phyloP scores from a whole-genome alignment of 768 basidiomycete genomes.

The Boletus subcaerulescens region DNA sequence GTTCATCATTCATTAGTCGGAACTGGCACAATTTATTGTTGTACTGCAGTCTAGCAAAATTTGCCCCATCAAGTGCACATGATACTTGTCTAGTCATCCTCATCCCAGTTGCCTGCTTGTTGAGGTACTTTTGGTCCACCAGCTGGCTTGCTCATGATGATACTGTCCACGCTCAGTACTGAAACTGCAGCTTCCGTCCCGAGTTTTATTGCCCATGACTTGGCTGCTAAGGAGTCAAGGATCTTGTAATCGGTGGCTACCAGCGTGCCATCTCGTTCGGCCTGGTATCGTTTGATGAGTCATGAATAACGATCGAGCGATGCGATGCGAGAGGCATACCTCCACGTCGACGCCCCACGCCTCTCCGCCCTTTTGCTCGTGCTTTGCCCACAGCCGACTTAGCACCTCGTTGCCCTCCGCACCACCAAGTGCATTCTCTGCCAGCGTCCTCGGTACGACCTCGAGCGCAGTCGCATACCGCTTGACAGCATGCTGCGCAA shows the following conservation, averaged over 20 bases:
- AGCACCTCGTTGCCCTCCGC: conserved; percentile 91
- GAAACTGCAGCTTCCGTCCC: conserved; percentile 90
- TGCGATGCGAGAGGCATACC: conserved; percentile 40
- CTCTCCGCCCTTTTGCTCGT: conserved; percentile 71
- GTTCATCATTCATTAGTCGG: conserved; percentile 17
- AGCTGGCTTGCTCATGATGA: conserved; percentile 95
- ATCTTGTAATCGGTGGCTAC: conserved; percentile 61
- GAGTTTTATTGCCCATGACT: conserved; percentile 86
- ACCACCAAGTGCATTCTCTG: conserved; percentile 93
- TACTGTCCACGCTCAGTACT: conserved; percentile 93
- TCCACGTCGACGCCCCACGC: conserved; percentile 88
- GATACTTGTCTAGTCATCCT: conserved; percentile 44
- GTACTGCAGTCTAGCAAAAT: conserved; percentile 24
- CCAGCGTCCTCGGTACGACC: conserved; percentile 87
- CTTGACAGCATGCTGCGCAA: conserved; percentile 91
- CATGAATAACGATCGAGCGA: neutral
- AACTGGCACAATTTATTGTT: conserved; percentile 27
- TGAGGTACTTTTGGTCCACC: conserved; percentile 87
- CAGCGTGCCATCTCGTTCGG: conserved; percentile 77
- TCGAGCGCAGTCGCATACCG: conserved; percentile 88
- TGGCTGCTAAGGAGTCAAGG: conserved; percentile 85
- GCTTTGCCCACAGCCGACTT: conserved; percentile 85
- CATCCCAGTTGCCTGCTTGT: conserved; percentile 86
- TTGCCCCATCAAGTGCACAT: conserved; percentile 6
- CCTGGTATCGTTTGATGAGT: conserved; percentile 40